Evolutionary conservation across 2,329 filamentous ascomycete species (phyloP).

Genomic region (Pseudogymnoascus sp.): DNA sequence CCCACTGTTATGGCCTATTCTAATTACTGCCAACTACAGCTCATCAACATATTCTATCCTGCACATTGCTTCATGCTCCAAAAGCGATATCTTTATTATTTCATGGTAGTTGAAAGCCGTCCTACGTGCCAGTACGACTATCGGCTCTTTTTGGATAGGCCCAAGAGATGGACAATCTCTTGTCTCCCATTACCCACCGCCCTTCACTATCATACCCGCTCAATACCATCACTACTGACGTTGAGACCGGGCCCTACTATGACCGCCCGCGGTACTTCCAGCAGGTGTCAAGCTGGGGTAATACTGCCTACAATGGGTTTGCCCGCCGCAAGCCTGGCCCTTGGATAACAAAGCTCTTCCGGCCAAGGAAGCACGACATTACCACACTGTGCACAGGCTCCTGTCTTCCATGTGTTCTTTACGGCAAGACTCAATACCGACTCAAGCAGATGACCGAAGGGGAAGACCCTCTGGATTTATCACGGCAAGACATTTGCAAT

Average conservation of each 20-base stretch:
- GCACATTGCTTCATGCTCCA: not conserved
- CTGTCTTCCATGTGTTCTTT: conserved; percentile 37
- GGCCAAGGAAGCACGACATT: conserved; percentile 23
- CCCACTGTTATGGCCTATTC: not conserved
- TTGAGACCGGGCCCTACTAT: not conserved
- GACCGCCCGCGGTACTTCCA: conserved; percentile 2
- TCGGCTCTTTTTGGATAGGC: not conserved
- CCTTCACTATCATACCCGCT: not conserved
- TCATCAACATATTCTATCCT: not conserved
- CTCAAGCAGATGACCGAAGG: conserved; percentile 31
- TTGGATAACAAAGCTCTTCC: conserved; percentile 36
- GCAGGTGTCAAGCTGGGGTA: not conserved
- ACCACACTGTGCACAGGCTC: conserved; percentile 33
- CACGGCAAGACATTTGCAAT: conserved; percentile 31
- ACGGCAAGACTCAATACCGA: conserved; percentile 37
- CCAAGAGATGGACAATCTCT: not conserved
- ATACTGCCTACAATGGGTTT: not conserved
- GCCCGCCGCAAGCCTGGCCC: not conserved
- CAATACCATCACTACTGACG: not conserved
- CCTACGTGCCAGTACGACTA: not conserved
- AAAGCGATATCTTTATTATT: conserved; percentile 1
- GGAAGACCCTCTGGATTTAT: conserved; percentile 35
- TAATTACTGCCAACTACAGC: not conserved
- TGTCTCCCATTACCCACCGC: not conserved
- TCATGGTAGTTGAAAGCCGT: not conserved